Conservation (phyloP, 805 yeast species). For the Saturnispora kantuleensis region DNA sequence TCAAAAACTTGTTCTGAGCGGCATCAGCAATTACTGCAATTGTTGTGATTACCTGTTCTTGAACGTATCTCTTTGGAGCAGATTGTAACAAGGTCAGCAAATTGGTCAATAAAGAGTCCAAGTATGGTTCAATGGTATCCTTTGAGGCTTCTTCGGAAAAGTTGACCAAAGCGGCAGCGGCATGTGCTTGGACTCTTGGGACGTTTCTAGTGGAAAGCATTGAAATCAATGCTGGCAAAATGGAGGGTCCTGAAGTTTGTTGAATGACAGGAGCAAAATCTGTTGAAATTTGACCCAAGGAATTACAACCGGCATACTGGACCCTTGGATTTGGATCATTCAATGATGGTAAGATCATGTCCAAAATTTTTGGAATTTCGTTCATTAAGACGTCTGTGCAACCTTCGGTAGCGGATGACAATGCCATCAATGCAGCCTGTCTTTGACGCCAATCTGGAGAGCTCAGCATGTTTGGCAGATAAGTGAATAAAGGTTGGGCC, state of each 20-base stretch:
- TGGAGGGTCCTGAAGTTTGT: constrained; percentile 63
- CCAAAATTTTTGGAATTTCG: constrained; percentile 74
- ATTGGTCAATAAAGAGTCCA: constrained; percentile 70
- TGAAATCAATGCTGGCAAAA: constrained; percentile 82
- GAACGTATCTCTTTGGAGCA: constrained; percentile 79
- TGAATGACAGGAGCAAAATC: constrained; percentile 91
- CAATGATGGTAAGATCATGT: constrained; percentile 76
- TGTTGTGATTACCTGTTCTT: constrained; percentile 94
- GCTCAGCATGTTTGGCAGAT: constrained; percentile 71
- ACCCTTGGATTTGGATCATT: constrained; percentile 87
- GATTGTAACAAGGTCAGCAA: constrained; percentile 69
- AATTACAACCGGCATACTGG: constrained; percentile 95
- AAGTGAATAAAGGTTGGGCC: constrained; percentile 80
- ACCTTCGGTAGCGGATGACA: constrained; percentile 96
- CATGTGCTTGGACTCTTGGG: constrained; percentile 94
- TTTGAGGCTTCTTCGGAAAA: constrained; percentile 87
- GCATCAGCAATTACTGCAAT: constrained; percentile 97
- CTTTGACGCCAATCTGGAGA: constrained; percentile 86
- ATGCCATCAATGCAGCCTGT: constrained; percentile 94
- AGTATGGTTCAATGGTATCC: constrained; percentile 83
- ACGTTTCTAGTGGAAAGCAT: constrained; percentile 64
- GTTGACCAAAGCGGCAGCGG: constrained; percentile 96
- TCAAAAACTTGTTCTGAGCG: constrained; percentile 76
- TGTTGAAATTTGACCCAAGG: constrained; percentile 92
- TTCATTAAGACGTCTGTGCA: constrained; percentile 79